Evolutionary conservation across 2,329 filamentous ascomycete species (phyloP).

Genomic region (Cladosporium oxysporum): DNA sequence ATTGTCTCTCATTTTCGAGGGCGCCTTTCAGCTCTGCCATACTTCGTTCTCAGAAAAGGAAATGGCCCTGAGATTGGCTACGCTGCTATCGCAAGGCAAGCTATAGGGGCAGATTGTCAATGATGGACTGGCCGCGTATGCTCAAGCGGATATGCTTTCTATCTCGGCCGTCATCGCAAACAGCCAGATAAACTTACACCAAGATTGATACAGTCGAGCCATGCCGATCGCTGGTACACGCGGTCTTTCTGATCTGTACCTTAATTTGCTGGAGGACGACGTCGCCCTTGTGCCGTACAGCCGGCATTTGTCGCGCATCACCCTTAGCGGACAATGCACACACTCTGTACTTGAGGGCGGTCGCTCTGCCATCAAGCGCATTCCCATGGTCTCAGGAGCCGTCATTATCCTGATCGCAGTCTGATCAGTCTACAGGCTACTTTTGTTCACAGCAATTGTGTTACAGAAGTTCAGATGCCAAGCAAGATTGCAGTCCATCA

Average conservation of each 20-base stretch:
- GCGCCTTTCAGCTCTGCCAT: background rate
- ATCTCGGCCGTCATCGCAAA: background rate
- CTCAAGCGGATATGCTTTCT: background rate
- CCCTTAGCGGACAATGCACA: background rate
- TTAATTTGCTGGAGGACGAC: background rate
- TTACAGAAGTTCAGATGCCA: background rate
- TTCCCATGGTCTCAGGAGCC: background rate
- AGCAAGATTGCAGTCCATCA: background rate
- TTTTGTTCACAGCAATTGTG: background rate
- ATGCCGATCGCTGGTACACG: background rate
- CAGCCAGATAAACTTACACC: background rate
- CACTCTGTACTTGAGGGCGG: background rate
- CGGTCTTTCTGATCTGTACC: background rate
- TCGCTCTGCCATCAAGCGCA: background rate
- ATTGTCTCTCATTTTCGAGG: background rate
- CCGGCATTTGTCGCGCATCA: background rate
- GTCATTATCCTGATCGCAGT: background rate
- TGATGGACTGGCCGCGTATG: background rate
- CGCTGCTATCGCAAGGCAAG: background rate
- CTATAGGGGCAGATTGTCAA: background rate
- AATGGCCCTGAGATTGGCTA: background rate
- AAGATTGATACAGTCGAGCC: background rate
- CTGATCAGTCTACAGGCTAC: background rate
- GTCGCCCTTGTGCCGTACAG: conserved; percentile 2
- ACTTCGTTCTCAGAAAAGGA: background rate